Base-by-base conservation (phyloP, 2,329 filamentous ascomycete species). In the Claviceps monticola region DNA sequence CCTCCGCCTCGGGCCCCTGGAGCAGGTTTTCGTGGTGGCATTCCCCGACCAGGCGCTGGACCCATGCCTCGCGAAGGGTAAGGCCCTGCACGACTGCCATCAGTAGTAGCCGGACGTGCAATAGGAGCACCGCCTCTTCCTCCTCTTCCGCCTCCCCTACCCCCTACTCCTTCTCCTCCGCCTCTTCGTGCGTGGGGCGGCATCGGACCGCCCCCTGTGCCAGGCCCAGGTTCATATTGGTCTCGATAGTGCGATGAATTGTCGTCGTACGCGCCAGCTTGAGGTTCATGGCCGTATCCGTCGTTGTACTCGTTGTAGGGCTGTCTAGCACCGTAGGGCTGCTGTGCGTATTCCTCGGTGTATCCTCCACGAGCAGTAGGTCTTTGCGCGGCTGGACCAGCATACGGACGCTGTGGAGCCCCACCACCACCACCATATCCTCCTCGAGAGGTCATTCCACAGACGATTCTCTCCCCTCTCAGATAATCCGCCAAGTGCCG, bases 401-500 rank as follows among this genome's bases (percentile, higher is more conserved):
- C 69, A 59, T 77, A 76, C n/a, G 71, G 69, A 53, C 72, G 71
- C 59, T 74, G 70, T 50, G 73, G 70, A 45, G 59, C 67, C 54
- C 58, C 55, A 8, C 53, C 58, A 23, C 57, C 55, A 11, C 53
- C 58, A 21, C 57, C 56, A 49, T 74, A 76, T 55, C 67, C 71
- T 55, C 67, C 70, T 55, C 76, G 71, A 60, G 77, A 78, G 46
- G 75, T 72, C 76, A 79, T 79, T 16, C 36, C 36, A 4, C 38
- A n/a, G 34, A 13, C 13, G 6, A 13, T 11, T 11, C 8, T 44
- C 14, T 43, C 42, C 13, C 14, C 34, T 45, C n/a, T 36, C 41
- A 39, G 23, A 13, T 39, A 34, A 34, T 19, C 29, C 8, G 41
- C 29, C 48, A 26, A 43, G 38, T 34, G 29, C 21, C 43, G 23